Conservation (phyloP, 2,329 filamentous ascomycete species). For the Leptographium radiaticola region DNA sequence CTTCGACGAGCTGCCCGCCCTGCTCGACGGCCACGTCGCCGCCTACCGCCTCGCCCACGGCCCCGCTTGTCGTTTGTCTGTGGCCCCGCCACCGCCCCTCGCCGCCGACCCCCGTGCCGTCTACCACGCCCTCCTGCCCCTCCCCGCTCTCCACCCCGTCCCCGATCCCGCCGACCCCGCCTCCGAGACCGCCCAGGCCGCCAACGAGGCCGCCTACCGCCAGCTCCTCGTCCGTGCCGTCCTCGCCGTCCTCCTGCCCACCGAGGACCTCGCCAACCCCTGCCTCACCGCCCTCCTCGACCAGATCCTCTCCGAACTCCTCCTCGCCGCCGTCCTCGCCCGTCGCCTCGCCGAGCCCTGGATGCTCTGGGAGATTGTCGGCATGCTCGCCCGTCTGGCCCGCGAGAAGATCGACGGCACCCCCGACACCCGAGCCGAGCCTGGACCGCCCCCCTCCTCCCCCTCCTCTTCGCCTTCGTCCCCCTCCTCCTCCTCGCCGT, state of each 20-base stretch:
- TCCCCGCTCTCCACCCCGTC: constrained; percentile 69
- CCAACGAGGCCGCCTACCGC: constrained; percentile 74
- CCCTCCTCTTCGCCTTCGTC: neutral
- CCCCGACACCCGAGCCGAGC: neutral
- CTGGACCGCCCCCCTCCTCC: neutral
- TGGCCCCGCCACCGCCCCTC: constrained; percentile 35
- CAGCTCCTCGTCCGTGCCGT: constrained; percentile 76
- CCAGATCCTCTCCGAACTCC: constrained; percentile 81
- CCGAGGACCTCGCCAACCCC: constrained; percentile 80
- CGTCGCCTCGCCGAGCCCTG: constrained; percentile 76
- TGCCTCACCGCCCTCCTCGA: constrained; percentile 73
- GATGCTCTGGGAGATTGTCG: constrained; percentile 76
- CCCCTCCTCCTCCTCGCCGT: neutral
- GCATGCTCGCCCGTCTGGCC: constrained; percentile 46
- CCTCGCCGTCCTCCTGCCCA: constrained; percentile 73
- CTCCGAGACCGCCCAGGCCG: constrained; percentile 46
- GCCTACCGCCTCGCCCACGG: constrained; percentile 60
- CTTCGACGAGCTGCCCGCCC: constrained; percentile 74
- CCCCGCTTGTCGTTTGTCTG: no score
- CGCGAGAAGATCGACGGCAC: constrained; percentile 14
- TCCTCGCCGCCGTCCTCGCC: constrained; percentile 69
- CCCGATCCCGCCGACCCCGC: constrained; percentile 43
- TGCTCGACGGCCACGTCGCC: constrained; percentile 69
- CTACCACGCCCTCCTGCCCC: constrained; percentile 74
- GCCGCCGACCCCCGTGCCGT: constrained; percentile 50